A percentile compares a stretch with the other conserved stretches of the same genome.
Conservation (phyloP, 176 grass and related monocot genomes). For the Carex kokanica region DNA sequence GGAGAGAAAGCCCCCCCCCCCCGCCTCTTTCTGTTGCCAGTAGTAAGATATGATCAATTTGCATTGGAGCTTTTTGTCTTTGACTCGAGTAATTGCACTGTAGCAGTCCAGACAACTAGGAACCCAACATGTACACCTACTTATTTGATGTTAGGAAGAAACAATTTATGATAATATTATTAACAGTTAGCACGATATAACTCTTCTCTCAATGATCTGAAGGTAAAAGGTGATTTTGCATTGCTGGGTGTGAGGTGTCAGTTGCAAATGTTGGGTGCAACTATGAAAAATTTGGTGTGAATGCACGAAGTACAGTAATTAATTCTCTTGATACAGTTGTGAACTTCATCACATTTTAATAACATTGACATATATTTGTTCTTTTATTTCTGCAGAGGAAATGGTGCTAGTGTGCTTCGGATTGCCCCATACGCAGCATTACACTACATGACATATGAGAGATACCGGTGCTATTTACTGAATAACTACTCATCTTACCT, state of each 20-base stretch:
- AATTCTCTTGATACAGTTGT: not conserved
- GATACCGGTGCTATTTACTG: constrained; percentile 82
- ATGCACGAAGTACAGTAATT: not conserved
- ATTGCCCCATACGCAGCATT: constrained; percentile 95
- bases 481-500: constrained; percentile 66
- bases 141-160: not conserved
- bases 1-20: not conserved
- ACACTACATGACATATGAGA: constrained; percentile 94
- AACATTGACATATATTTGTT: constrained; percentile 13
- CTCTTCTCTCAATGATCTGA: not conserved
- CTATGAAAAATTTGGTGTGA: not conserved
- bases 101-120: not conserved
- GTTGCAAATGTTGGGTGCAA: not conserved
- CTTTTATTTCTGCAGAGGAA: constrained; percentile 57
- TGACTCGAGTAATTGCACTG: not conserved
- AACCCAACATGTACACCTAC: not conserved
- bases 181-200: not conserved
- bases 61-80: not conserved
- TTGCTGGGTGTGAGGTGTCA: not conserved
- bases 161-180: not conserved
- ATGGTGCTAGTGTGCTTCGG: constrained; percentile 90
- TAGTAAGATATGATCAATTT: not conserved
- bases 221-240: not conserved
- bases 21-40: not conserved
- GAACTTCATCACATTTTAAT: not conserved